Conservation (phyloP, 169 alveolate genomes). For the Prorocentrum cordatum region DNA sequence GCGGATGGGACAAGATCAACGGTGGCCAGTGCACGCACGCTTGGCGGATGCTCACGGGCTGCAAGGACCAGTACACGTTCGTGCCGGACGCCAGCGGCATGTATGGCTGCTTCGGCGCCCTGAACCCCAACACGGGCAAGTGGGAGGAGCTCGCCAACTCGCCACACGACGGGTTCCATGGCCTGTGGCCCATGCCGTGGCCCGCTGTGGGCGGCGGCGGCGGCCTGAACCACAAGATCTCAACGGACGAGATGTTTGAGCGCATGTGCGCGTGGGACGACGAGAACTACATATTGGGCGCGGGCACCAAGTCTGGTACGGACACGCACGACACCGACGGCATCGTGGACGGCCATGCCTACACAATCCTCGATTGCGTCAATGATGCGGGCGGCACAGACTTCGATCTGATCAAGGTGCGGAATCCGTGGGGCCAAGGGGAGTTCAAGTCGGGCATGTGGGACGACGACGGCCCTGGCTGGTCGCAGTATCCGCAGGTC, state of each 20-base stretch:
- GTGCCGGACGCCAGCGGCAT: neutral
- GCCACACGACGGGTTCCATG: neutral
- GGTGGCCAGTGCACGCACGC: neutral
- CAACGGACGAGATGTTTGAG: neutral
- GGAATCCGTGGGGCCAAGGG: conserved; percentile 6
- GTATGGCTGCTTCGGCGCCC: neutral
- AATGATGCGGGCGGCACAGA: neutral
- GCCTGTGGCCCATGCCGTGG: neutral
- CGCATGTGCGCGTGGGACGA: conserved; percentile 12
- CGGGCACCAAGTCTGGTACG: neutral
- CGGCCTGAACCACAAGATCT: neutral
- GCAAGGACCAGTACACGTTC: neutral
- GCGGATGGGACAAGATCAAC: conserved; percentile 1
- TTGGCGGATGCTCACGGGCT: conserved; percentile 6
- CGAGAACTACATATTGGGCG: neutral
- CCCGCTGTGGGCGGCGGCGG: conserved; percentile 13
- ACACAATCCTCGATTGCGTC: neutral
- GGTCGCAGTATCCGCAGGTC: conserved; percentile 13
- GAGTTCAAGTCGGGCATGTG: neutral
- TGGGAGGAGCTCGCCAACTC: neutral
- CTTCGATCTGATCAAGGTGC: neutral
- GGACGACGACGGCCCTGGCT: neutral
- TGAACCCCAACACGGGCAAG: neutral
- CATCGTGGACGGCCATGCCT: neutral
- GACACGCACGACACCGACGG: neutral